phyloP scores from a whole-genome alignment of 225 moss, liverwort and hornwort species.

The Antitrichia curtipendula region DNA sequence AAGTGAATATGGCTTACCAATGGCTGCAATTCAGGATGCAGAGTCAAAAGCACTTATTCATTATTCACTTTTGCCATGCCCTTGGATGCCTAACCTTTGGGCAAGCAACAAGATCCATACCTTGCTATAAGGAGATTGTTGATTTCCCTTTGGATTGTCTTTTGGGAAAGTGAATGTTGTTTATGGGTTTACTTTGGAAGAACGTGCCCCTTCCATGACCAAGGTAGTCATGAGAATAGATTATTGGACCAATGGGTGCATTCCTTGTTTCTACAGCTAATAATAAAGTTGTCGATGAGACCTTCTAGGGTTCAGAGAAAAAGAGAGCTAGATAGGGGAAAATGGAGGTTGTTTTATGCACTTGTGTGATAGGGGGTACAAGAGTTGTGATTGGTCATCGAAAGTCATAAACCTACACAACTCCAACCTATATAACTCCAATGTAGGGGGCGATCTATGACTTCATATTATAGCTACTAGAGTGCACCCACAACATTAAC shows the following conservation, averaged over 20 bases:
- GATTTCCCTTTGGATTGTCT: accelerated
- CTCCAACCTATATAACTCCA: too few species aligned
- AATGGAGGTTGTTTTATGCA: too few species aligned
- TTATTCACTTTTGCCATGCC: neutral
- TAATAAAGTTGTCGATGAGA: too few species aligned
- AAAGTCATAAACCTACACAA: too few species aligned
- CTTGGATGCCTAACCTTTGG: accelerated
- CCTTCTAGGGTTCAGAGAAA: too few species aligned
- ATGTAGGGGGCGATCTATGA: too few species aligned
- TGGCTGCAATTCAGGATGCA: too few species aligned
- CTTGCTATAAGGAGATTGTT: neutral
- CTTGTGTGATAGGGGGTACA: too few species aligned
- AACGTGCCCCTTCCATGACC: too few species aligned
- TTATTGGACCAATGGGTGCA: neutral
- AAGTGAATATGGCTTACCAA: neutral
- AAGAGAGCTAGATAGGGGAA: too few species aligned
- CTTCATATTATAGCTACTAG: neutral
- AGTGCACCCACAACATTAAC: accelerated
- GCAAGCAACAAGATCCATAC: neutral
- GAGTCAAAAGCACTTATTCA: neutral
- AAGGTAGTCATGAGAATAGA: neutral
- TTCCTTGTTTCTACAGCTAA: neutral
- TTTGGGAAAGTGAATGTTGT: neutral
- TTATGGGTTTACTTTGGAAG: too few species aligned
- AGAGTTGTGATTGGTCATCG: too few species aligned